Base-by-base conservation (phyloP, 345 rosid species). In the Fremontodendron californicum region DNA sequence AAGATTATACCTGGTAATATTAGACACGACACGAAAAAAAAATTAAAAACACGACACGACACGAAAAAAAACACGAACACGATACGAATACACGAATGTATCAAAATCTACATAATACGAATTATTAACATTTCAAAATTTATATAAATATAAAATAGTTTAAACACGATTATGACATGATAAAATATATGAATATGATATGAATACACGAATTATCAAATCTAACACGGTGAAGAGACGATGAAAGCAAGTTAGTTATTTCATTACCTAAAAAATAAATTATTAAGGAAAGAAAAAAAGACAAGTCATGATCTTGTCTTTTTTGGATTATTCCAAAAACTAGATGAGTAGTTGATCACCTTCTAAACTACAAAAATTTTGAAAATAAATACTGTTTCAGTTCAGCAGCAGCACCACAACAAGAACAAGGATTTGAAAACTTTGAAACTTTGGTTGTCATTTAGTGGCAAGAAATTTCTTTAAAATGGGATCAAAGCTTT, bases 381-480 rank as follows among this genome's bases (percentile, higher is more conserved):
- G 23, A 16, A 25, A 39, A 39, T 1, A 9, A 65, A 18, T 19
- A 31, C 6, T 3, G 1, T n/a, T 65, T n/a, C n/a, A n/a, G 71
- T 65, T 65, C 15, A 65, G 49, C 18, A 3, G 25, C 33, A 69
- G 15, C 73, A 15, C 9, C 18, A 6, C 19, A 25, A 27, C 13
- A 68, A 27, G 21, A 68, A 23, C 64, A n/a, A 4, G 70, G 70
- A 39, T 25, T 45, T 45, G 73, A 51, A 68, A 37, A 39, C 6
- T 45, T 45, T 68, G 54, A 68, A 68, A 68, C 21, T 25, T 25
- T 5, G 12, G 8, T 45, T 27, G 73, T 69, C 73, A 25, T 46
- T 25, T 67, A 40, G 69, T 65, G 31, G 29, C 49, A 65, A 65
- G 71, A 65, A 65, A 65, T 65, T 65, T 21, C 71, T 65, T 10